A percentile compares a stretch with the other conserved stretches of the same genome.
These are phyloP conservation scores for Scleromitrula shiraiana DNA, from an alignment of 2,329 filamentous ascomycete species.

Conservation along the genomic window DNA sequence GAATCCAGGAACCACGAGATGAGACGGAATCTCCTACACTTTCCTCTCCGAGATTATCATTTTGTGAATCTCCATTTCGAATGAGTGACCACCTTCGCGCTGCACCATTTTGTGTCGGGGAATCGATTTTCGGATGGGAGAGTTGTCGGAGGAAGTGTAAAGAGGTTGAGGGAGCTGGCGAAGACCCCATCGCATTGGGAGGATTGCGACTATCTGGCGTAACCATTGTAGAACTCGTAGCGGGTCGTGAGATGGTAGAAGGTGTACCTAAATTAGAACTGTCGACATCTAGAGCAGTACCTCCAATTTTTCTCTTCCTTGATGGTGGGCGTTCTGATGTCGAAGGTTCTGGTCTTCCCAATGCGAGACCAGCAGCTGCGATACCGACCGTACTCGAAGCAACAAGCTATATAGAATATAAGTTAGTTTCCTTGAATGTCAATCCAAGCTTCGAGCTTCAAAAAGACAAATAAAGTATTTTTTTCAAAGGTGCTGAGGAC, in stretches of 20 bases:
- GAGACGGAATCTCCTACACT: slow-evolving; percentile 45
- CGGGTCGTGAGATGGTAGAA: slow-evolving; percentile 23
- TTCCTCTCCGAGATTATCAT: slow-evolving; percentile 18
- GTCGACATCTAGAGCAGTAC: slow-evolving; percentile 18
- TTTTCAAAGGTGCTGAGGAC: neutral
- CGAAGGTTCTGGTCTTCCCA: slow-evolving; percentile 27
- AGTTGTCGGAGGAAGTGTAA: slow-evolving; percentile 10
- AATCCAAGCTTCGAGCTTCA: neutral
- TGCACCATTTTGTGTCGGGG: slow-evolving; percentile 14
- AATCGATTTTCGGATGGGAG: too few relatives aligned
- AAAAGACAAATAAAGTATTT: neutral
- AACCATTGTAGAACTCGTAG: slow-evolving; percentile 23
- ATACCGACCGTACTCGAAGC: slow-evolving; percentile 31
- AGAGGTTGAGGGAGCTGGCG: slow-evolving; percentile 15
- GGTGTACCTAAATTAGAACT: slow-evolving; percentile 17
- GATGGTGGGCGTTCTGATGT: slow-evolving; percentile 23
- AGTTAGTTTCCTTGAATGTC: slow-evolving; percentile 11
- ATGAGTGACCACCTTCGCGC: slow-evolving; percentile 21
- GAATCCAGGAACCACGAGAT: slow-evolving; percentile 63
- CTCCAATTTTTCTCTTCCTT: slow-evolving; percentile 24
- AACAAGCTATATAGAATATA: slow-evolving; percentile 26
- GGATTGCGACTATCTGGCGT: slow-evolving; percentile 19
- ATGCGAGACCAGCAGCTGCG: slow-evolving; percentile 28
- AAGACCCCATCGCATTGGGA: slow-evolving; percentile 11
- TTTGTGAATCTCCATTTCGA: slow-evolving; percentile 21